Conservation (phyloP, 1,284 basidiomycete genomes). For the Microbotryum intermedium region DNA sequence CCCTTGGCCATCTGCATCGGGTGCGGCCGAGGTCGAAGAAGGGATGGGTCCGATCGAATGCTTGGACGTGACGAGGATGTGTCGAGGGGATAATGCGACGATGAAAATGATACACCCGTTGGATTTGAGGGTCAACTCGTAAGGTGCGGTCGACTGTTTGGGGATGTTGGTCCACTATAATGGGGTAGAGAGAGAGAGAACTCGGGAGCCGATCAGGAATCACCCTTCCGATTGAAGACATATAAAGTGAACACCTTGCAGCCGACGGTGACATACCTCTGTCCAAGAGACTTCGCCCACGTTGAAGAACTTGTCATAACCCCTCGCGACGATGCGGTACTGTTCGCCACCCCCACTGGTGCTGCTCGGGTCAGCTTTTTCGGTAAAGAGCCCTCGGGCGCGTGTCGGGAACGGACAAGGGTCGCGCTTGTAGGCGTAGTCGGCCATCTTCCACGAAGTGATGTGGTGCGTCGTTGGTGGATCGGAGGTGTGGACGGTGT, state of each 20-base stretch:
- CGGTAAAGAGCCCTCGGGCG: constrained; percentile 75
- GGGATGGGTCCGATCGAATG: constrained; percentile 59
- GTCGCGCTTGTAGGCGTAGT: constrained; percentile 80
- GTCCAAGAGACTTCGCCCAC: constrained; percentile 93
- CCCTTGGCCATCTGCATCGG: constrained; percentile 35
- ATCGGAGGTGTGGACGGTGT: constrained; percentile 2
- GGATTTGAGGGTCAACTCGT: constrained; percentile 84
- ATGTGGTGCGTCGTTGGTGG: constrained; percentile 37
- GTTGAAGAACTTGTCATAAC: constrained; percentile 99
- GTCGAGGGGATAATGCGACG: constrained; percentile 64
- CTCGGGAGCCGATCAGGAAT: too few relatives aligned
- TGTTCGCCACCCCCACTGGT: constrained; percentile 29
- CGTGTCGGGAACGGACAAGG: constrained; percentile 86
- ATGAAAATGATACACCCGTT: constrained; percentile 99
- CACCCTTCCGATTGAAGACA: too few relatives aligned
- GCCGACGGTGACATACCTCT: constrained; percentile 50
- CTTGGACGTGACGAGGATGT: constrained; percentile 84
- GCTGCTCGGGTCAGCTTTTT: constrained; percentile 40
- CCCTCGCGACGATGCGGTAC: constrained; percentile 70
- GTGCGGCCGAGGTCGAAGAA: neutral
- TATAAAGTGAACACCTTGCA: too few relatives aligned
- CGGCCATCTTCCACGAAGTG: constrained; percentile 90
- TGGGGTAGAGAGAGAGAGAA: neutral
- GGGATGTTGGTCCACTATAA: constrained; percentile 69
- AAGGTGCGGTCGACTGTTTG: constrained; percentile 65